These are phyloP conservation scores for Oryza brachyantha DNA, from an alignment of 176 grass and related monocot genomes.

Conservation along the genomic window DNA sequence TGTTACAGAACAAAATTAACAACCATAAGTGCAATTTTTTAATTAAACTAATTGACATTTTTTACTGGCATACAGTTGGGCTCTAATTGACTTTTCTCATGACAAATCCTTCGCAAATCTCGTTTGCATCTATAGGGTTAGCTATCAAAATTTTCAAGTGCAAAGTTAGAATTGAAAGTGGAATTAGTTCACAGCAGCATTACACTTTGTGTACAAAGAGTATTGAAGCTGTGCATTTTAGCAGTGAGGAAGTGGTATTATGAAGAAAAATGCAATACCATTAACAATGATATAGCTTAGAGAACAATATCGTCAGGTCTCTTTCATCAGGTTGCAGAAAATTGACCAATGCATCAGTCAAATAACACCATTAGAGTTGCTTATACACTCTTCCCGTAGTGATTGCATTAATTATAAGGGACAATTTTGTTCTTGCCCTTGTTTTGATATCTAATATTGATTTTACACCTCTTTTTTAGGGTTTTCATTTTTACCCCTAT, in stretches of 20 bases:
- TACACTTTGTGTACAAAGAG: slow-evolving; percentile 2
- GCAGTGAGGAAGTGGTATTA: background rate
- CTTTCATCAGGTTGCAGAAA: slow-evolving; percentile 39
- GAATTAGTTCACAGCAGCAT: background rate
- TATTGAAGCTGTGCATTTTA: background rate
- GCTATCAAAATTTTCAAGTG: background rate
- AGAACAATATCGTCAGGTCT: slow-evolving; percentile 4
- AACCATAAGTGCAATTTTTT: background rate
- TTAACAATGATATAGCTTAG: background rate
- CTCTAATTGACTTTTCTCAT: background rate
- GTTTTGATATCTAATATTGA: no score
- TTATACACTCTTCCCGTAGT: background rate
- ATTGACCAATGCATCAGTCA: slow-evolving; percentile 49
- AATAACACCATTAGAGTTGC: slow-evolving; percentile 11
- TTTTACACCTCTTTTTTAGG: no score
- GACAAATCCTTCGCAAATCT: background rate
- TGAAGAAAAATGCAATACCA: slow-evolving; percentile 10
- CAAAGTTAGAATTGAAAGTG: background rate
- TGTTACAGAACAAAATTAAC: background rate
- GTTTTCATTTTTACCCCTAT: no score
- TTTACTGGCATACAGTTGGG: background rate
- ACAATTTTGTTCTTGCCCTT: no score
- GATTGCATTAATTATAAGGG: background rate
- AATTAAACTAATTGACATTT: background rate
- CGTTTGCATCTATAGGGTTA: background rate